These are phyloP conservation scores for Nadsonia commutata DNA, from an alignment of 1,139 yeast genomes.

Conservation along the genomic window DNA sequence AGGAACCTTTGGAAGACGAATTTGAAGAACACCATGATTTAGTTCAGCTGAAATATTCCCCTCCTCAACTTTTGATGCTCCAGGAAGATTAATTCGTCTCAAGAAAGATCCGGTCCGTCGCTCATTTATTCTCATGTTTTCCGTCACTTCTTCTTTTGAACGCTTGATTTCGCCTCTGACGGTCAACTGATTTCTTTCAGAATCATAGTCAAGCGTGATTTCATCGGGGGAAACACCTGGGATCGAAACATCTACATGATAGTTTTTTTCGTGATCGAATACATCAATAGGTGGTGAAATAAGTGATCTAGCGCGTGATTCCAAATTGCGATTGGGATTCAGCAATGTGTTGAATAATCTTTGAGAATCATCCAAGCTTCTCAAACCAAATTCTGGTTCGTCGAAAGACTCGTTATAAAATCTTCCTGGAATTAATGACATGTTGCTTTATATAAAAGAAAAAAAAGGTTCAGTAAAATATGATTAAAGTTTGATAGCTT, in stretches of 20 bases:
- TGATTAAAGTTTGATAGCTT: no score
- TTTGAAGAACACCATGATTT: constrained; percentile 36
- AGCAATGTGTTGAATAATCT: neutral
- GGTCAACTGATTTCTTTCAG: constrained; percentile 1
- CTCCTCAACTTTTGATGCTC: constrained; percentile 35
- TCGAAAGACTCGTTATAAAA: neutral
- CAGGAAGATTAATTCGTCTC: constrained; percentile 39
- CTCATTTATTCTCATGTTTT: constrained; percentile 9
- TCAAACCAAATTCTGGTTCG: neutral
- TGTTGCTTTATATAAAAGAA: no score
- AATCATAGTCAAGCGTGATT: constrained; percentile 3
- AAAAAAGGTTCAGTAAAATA: no score
- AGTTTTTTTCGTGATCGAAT: constrained; percentile 3
- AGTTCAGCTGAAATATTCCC: constrained; percentile 38
- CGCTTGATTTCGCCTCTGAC: constrained; percentile 4
- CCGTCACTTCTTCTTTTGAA: constrained; percentile 3
- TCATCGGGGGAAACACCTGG: constrained; percentile 7
- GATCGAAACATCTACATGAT: constrained; percentile 4
- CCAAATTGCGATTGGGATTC: neutral
- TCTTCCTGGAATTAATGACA: constrained; percentile 3
- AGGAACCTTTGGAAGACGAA: constrained; percentile 32
- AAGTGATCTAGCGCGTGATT: neutral
- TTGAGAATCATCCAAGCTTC: neutral
- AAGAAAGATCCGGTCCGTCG: constrained; percentile 27
- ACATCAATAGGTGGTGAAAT: constrained; percentile 7